Conservation (phyloP, 1,139 yeast species). For the Suhomyces ambrosiae region DNA sequence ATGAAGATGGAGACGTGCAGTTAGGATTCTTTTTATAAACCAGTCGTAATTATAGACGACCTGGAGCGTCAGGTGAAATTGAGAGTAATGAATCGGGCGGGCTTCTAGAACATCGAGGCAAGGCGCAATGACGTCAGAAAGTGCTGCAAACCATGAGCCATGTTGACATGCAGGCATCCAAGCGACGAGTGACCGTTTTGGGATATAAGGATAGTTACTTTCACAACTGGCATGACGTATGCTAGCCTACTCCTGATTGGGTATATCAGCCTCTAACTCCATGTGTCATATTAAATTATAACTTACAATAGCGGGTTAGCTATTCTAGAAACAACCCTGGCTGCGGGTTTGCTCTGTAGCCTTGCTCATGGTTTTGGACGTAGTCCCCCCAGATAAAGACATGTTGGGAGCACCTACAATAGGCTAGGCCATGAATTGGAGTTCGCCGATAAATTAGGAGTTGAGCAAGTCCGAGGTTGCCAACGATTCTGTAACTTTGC, state of each 20-base stretch:
- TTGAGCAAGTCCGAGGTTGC: too few species aligned
- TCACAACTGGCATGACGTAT: neutral
- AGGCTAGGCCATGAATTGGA: conserved; percentile 3
- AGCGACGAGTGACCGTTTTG: conserved; percentile 2
- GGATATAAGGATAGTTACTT: conserved; percentile 2
- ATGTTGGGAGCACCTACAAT: conserved; percentile 1
- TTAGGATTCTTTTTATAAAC: too few species aligned
- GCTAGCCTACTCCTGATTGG: too few species aligned
- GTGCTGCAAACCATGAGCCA: neutral
- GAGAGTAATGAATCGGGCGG: neutral
- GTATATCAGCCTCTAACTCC: too few species aligned
- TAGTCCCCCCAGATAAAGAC: neutral
- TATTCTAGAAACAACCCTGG: neutral
- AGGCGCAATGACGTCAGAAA: conserved; percentile 1
- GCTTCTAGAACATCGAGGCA: conserved; percentile 7
- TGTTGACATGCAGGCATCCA: neutral
- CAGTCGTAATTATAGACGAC: too few species aligned
- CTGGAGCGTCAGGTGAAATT: conserved; percentile 1
- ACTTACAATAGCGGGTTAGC: too few species aligned
- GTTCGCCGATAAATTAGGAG: too few species aligned
- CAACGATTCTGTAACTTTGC: too few species aligned
- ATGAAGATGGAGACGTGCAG: neutral
- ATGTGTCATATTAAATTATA: too few species aligned
- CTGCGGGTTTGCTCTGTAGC: neutral
- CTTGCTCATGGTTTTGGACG: conserved; percentile 2